These are phyloP conservation scores for Streptanthus diversifolius DNA, from an alignment of 345 rosid genomes.

Conservation along the genomic window DNA sequence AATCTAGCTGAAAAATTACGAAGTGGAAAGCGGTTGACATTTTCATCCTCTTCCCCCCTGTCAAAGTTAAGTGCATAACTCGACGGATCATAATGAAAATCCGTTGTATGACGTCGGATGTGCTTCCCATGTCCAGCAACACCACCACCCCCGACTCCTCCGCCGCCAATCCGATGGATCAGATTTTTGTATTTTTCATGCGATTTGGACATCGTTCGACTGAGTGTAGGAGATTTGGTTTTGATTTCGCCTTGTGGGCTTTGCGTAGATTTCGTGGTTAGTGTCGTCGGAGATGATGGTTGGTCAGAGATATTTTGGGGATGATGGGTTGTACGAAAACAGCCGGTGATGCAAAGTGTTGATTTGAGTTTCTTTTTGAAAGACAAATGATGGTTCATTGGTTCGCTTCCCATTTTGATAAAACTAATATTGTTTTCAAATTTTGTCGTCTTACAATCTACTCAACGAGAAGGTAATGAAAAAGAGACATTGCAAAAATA, in stretches of 20 bases:
- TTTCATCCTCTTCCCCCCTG: slow-evolving; percentile 24
- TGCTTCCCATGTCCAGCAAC: slow-evolving; percentile 11
- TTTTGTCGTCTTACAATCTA: neutral
- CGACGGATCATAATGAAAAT: slow-evolving; percentile 33
- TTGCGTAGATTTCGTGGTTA: neutral
- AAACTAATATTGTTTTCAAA: neutral
- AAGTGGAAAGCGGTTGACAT: slow-evolving; percentile 8
- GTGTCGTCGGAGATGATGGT: slow-evolving; percentile 15
- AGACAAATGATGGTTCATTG: slow-evolving; percentile 24
- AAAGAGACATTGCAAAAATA: neutral
- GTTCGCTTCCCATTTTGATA: slow-evolving; percentile 18
- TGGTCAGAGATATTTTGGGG: slow-evolving; percentile 6
- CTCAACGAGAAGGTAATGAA: neutral
- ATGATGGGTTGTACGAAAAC: slow-evolving; percentile 25
- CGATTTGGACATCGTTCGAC: slow-evolving; percentile 33
- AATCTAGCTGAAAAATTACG: slow-evolving; percentile 34
- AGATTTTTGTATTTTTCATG: slow-evolving; percentile 25
- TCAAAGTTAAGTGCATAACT: slow-evolving; percentile 40
- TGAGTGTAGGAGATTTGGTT: slow-evolving; percentile 28
- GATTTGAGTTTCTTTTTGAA: slow-evolving; percentile 29
- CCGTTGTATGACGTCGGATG: slow-evolving; percentile 25
- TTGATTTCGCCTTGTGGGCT: neutral
- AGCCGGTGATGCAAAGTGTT: slow-evolving; percentile 22
- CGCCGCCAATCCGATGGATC: slow-evolving; percentile 24
- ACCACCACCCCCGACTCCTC: neutral